phyloP scores from a whole-genome alignment of 2,329 filamentous ascomycete species.

The Elsinoe fawcettii region DNA sequence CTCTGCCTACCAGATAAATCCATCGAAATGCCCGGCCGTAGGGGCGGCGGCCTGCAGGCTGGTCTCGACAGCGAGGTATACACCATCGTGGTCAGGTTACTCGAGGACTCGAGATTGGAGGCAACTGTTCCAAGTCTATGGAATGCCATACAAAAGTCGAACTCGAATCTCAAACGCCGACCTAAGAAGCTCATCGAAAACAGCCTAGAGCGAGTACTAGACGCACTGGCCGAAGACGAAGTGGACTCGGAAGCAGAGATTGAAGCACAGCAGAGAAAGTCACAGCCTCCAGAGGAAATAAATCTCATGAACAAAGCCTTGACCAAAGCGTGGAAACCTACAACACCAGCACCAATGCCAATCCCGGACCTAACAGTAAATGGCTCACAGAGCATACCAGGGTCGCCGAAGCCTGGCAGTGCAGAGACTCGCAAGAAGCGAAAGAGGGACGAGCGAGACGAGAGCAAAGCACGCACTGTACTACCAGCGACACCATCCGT shows the following conservation, averaged over 20 bases:
- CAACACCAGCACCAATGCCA: slow-evolving; percentile 22
- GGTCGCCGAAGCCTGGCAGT: slow-evolving; percentile 33
- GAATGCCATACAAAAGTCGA: slow-evolving; percentile 72
- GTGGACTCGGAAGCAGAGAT: slow-evolving; percentile 47
- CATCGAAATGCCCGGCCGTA: slow-evolving; percentile 22
- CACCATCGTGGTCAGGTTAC: slow-evolving; percentile 67
- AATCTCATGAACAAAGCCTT: slow-evolving; percentile 62
- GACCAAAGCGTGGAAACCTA: slow-evolving; percentile 48
- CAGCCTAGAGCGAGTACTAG: slow-evolving; percentile 73
- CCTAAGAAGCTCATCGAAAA: slow-evolving; percentile 78
- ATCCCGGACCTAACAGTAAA: slow-evolving; percentile 26
- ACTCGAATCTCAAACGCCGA: slow-evolving; percentile 74
- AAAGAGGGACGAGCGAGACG: slow-evolving; percentile 44
- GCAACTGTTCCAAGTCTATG: slow-evolving; percentile 60
- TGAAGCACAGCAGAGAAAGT: slow-evolving; percentile 31
- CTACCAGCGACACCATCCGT: slow-evolving; percentile 57
- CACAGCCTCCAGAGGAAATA: slow-evolving; percentile 26
- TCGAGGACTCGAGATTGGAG: slow-evolving; percentile 51
- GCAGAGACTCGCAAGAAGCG: slow-evolving; percentile 61
- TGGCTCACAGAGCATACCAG: slow-evolving; percentile 37
- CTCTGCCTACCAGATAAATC: not conserved
- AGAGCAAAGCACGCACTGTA: not conserved
- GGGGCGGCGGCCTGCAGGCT: slow-evolving; percentile 29
- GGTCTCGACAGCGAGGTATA: slow-evolving; percentile 52
- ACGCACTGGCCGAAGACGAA: slow-evolving; percentile 59